Percentiles rank a stretch among this genome's conserved stretches.
phyloP scores from a whole-genome alignment of 257 asterid genomes.

The Solanum bulbocastanum region DNA sequence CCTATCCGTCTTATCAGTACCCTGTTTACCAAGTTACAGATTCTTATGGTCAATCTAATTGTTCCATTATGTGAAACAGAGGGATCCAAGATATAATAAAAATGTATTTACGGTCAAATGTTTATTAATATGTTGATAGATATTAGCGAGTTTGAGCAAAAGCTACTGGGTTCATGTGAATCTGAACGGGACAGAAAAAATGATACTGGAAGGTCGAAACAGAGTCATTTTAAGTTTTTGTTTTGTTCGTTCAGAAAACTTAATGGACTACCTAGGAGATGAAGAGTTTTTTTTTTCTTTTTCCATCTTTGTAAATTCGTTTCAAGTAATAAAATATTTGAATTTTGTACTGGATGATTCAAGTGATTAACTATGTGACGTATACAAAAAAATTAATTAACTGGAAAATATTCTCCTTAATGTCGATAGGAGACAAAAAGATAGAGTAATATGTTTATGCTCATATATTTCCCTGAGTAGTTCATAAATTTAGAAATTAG shows the following conservation, averaged over 20 bases:
- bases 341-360: too few relatives aligned
- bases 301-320: too few relatives aligned
- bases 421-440: neutral
- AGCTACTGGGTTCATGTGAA: rapidly evolving
- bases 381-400: too few relatives aligned
- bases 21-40: neutral
- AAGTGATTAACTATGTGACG: too few relatives aligned
- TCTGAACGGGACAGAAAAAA: rapidly evolving
- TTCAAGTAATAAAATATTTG: neutral
- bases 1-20: neutral
- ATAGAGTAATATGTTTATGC: neutral
- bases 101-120: rapidly evolving
- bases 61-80: neutral
- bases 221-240: neutral
- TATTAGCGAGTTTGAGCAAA: neutral
- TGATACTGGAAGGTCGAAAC: neutral
- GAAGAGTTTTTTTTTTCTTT: neutral
- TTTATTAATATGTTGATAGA: neutral
- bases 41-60: neutral
- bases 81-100: neutral
- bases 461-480: neutral
- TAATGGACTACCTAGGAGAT: neutral
- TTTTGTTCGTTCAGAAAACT: neutral
- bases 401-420: too few relatives aligned
- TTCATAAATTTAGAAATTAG: neutral